These are phyloP conservation scores for Cercospora janseana DNA, from an alignment of 2,329 filamentous ascomycete species.

Conservation along the genomic window DNA sequence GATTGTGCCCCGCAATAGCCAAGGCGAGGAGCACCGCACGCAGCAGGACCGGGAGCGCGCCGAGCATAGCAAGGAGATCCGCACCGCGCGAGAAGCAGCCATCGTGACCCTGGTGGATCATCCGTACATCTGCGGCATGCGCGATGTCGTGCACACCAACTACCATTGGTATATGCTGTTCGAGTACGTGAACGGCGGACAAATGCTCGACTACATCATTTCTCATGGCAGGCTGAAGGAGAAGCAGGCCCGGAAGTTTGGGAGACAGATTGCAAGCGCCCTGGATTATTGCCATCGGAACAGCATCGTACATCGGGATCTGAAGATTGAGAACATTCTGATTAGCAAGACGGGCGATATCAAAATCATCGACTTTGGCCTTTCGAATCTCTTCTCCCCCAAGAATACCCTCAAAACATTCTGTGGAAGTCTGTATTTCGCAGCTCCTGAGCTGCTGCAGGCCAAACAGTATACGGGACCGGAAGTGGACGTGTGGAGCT, in stretches of 20 bases:
- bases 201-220: constrained; percentile 99
- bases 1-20: constrained; percentile 87
- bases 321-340: constrained; percentile 99
- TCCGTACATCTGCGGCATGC: constrained; percentile 92
- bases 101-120: constrained; percentile 94
- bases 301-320: constrained; percentile 93
- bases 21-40: constrained; percentile 70
- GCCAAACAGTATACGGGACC: constrained; percentile 92
- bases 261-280: constrained; percentile 92
- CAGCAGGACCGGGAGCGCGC: constrained; percentile 78
- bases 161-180: constrained; percentile 99
- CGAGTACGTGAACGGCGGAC: constrained; percentile 96
- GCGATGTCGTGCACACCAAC: constrained; percentile 90
- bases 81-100: constrained; percentile 90
- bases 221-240: constrained; percentile 96
- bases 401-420: constrained; percentile 87
- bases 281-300: constrained; percentile 97
- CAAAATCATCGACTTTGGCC: constrained; percentile 97
- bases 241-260: constrained; percentile 97
- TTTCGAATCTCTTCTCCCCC: constrained; percentile 94
- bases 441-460: constrained; percentile 89
- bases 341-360: constrained; percentile 99
- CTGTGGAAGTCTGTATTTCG: constrained; percentile 96
- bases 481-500: constrained; percentile 98
- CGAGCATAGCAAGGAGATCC: constrained; percentile 93